Conservation (phyloP, 768 basidiomycete species). For the Mycena capillaripes region DNA sequence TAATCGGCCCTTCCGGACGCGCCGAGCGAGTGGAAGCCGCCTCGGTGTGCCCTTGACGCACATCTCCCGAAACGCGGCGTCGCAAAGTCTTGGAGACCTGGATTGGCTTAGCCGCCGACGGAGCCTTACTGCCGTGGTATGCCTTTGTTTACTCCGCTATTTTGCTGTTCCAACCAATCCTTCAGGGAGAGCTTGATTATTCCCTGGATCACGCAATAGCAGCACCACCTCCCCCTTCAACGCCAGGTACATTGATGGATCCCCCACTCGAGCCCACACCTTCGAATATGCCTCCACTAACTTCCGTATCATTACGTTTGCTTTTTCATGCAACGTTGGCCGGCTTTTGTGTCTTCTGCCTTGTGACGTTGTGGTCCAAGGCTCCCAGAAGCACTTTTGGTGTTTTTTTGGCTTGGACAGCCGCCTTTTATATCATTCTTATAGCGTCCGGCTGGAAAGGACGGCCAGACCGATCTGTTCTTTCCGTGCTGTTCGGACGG, state of each 20-base stretch:
- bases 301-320: conserved; percentile 58
- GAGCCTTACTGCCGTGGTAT: conserved; percentile 78
- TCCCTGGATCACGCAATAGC: conserved; percentile 70
- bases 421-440: conserved; percentile 69
- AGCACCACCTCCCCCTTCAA: conserved; percentile 62
- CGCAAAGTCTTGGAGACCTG: conserved; percentile 73
- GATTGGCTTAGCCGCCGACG: conserved; percentile 86
- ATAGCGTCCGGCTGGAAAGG: conserved; percentile 70
- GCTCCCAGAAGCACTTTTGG: conserved; percentile 70
- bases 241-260: conserved; percentile 55
- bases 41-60: conserved; percentile 40
- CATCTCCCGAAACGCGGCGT: conserved; percentile 31
- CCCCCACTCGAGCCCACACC: conserved; percentile 1
- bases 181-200: conserved; percentile 82
- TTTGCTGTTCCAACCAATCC: conserved; percentile 32
- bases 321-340: conserved; percentile 72
- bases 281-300: conserved; percentile 44
- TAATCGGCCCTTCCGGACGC: conserved; percentile 59
- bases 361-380: conserved; percentile 71
- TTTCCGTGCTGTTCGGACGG: conserved; percentile 63
- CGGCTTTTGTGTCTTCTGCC: conserved; percentile 68
- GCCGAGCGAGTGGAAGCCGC: conserved; percentile 51
- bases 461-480: conserved; percentile 68
- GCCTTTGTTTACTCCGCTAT: conserved; percentile 42
- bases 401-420: conserved; percentile 74